Conservation (phyloP, 73 alveolate genomes). For the Urostyla sp. region DNA sequence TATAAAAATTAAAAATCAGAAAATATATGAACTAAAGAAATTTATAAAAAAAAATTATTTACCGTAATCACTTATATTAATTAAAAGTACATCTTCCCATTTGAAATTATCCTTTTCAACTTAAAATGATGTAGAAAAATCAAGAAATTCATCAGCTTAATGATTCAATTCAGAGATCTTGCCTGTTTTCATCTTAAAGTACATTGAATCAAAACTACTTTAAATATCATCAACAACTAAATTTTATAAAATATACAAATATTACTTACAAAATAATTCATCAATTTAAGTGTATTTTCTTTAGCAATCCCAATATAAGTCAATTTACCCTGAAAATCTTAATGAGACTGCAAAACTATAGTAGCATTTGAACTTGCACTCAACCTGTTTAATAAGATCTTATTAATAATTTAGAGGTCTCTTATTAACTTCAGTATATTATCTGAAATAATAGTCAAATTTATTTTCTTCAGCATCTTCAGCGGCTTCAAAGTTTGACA, state of each 20-base stretch:
- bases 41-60: no score
- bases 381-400: not conserved
- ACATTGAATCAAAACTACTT: not conserved
- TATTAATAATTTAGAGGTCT: not conserved
- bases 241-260: no score
- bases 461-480: no score
- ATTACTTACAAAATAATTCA: no score
- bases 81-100: no score
- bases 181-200: not conserved
- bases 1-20: no score
- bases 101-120: no score
- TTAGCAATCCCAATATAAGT: slow-evolving; percentile 16
- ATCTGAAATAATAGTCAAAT: not conserved
- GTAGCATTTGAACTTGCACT: not conserved
- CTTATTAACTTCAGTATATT: not conserved
- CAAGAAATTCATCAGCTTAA: not conserved
- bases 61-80: no score
- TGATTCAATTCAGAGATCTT: not conserved
- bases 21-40: no score
- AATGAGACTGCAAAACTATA: not conserved
- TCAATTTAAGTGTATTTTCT: no score
- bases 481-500: not conserved
- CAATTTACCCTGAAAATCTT: slow-evolving; percentile 28
- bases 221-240: slow-evolving; percentile 22
- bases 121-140: no score